Evolutionary conservation across 257 asterid species (phyloP), one percentile per base, ranked within the genome.

Genomic region (Penstemon davidsonii): DNA sequence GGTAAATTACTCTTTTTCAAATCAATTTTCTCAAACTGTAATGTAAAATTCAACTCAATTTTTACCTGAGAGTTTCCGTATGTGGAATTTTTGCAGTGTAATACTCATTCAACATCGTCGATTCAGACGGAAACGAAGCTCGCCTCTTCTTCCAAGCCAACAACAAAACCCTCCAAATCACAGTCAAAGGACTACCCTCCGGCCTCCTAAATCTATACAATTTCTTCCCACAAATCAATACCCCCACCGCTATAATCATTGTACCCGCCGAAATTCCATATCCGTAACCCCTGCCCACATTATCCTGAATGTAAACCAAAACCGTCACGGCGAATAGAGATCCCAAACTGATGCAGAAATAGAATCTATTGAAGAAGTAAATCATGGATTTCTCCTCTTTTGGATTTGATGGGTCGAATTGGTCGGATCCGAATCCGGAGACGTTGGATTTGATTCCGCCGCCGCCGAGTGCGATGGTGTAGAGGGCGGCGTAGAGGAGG

Each of bases 361-460:
- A 89, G 86, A 92, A 87, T 43, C 96, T 76, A 71, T 86, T 92
- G 83, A 92, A 92, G 81, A 92, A 92, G 11, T 78, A 87, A 25
- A 77, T 65, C 96, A 89, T 92, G 2, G 86, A 75, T 76, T 86
- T 85, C 67, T 73, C 87, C 68, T 92, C 96, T 57, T 74, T 81
- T 0, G 94, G 94, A 63, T 92, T 68, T 10, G 86, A 75, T 1
- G 76, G 3, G 75, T 87, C 96, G 60, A 92, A 92, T 58, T 92
- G 98, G 62, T 92, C 98, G 0, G 96, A 84, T 7, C 98, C 98
- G 41, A 92, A 89, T 8, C 96, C 96, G 2, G 98, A 89, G 61
- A 92, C 96, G 40, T 87, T 87, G 3, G 98, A 86, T 72, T 92
- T 92, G 78, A 91, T 89, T 25, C 96, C 96, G 3, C 98, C 96